Conservation (phyloP, 164 flowering plant genomes). For the Brasenia schreberi region DNA sequence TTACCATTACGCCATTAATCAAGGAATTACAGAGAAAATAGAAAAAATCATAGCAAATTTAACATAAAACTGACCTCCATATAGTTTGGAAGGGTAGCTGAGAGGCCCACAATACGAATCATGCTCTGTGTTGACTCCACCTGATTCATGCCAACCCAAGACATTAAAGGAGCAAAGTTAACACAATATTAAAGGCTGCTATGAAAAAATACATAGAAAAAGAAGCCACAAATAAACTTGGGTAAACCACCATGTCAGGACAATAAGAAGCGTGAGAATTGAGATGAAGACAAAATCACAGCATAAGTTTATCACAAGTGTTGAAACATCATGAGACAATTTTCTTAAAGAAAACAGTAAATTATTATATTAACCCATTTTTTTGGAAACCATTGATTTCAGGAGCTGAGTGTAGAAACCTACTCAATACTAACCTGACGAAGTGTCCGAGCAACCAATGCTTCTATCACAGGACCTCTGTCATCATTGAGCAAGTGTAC, state of each 20-base stretch:
- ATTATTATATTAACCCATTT: no score
- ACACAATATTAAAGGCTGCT: neutral
- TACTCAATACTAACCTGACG: conserved; percentile 54
- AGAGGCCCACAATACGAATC: conserved; percentile 98
- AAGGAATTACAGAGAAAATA: neutral
- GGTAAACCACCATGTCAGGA: no score
- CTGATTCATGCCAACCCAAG: conserved; percentile 18
- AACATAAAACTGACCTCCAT: conserved; percentile 45
- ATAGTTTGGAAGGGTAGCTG: conserved; percentile 96
- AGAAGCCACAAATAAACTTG: no score
- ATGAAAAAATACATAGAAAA: no score
- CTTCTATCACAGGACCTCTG: conserved; percentile 97
- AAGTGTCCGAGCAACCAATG: conserved; percentile 94
- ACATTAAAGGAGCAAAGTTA: conserved; percentile 1
- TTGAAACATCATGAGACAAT: no score
- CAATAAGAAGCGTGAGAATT: no score
- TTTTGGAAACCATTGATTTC: no score
- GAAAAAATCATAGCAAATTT: neutral
- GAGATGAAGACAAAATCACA: no score
- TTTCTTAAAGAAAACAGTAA: no score
- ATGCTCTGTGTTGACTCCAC: conserved; percentile 94
- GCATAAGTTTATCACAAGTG: no score
- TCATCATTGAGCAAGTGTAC: conserved; percentile 98
- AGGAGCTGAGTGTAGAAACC: no score
- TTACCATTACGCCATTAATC: neutral